Evolutionary conservation across 2,329 filamentous ascomycete genomes (phyloP).

Genomic region (Ophiostoma pallidulum): DNA sequence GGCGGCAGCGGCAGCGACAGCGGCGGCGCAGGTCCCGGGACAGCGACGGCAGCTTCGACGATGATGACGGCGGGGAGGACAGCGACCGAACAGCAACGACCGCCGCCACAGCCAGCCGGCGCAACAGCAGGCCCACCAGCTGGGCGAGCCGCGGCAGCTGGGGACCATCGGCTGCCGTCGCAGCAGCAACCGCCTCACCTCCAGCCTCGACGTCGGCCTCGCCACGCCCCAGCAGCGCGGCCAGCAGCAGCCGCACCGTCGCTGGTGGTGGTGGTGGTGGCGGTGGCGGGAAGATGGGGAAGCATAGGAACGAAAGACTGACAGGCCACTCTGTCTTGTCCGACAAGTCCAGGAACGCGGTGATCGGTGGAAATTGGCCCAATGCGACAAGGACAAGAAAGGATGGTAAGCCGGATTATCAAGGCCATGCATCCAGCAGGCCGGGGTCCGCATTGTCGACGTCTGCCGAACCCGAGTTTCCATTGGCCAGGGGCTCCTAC

Average conservation of each 20-base stretch:
- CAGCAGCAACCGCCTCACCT: background rate
- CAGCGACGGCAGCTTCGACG: background rate
- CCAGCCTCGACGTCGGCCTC: constrained; percentile 1
- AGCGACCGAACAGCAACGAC: constrained; percentile 8
- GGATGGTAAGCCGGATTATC: constrained; percentile 17
- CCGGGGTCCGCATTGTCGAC: constrained; percentile 28
- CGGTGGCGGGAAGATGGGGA: background rate
- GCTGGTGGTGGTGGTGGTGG: background rate
- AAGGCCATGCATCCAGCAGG: constrained; percentile 20
- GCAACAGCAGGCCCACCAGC: constrained; percentile 3
- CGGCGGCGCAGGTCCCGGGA: constrained; percentile 1
- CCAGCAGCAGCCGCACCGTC: constrained; percentile 7
- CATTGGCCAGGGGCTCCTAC: constrained; percentile 30
- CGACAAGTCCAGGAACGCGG: constrained; percentile 7
- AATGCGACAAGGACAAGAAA: background rate
- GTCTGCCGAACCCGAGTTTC: constrained; percentile 23
- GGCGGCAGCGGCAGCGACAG: constrained; percentile 3
- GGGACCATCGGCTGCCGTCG: constrained; percentile 10
- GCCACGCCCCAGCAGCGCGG: constrained; percentile 1
- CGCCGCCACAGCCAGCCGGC: background rate
- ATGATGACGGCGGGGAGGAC: constrained; percentile 2
- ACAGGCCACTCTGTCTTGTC: constrained; percentile 1
- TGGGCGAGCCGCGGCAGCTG: constrained; percentile 14
- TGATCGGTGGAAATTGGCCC: constrained; percentile 15
- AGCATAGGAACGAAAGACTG: constrained; percentile 1